Evolutionary conservation across 2,329 filamentous ascomycete species (phyloP), one percentile per base, ranked within the genome.

Genomic region (Trichoderma simmonsii): DNA sequence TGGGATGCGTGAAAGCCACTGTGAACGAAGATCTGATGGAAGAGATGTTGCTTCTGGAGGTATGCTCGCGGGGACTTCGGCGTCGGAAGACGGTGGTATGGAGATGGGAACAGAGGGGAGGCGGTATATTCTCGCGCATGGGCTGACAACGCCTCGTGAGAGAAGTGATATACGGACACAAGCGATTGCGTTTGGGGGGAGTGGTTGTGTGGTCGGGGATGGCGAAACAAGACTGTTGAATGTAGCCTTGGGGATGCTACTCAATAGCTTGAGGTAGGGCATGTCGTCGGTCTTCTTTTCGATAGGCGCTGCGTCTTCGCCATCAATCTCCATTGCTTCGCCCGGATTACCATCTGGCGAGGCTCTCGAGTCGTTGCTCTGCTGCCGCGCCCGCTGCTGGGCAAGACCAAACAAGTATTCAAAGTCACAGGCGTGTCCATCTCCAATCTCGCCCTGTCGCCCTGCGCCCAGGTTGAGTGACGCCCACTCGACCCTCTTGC

Each of bases 401-500:
- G 70, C 59, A 14, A 79, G 73, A 6, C 73, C 80, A 69, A 94
- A 85, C n/a, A 97, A 80, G 39, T 84, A 83, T 77, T 94, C 91
- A 87, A 94, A 97, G 78, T 97, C 93, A 81, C 93, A 97, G 11
- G 90, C 89, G 87, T 93, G 93, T 0, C 94, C 94, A 67, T 88
- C 83, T 2, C 96, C 96, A 36, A 97, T 78, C 80, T 98, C 96
- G 1, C 95, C 95, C 77, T 90, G 95, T 67, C 89, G 88, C 1
- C 88, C 91, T 51, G 88, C 86, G 0, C 93, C 93, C 11, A 98
- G 83, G 75, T 94, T 88, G 12, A 98, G 83, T 6, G 88, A 90
- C 21, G 89, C 86, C 88, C 92, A 98, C 71, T 91, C 91, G 1
- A 90, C 83, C 68, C 94, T 87, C 81, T 96, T 97, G 26, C 93